Base-by-base conservation (phyloP, 108 stramenopile species). In the Skeletonema grethae region DNA sequence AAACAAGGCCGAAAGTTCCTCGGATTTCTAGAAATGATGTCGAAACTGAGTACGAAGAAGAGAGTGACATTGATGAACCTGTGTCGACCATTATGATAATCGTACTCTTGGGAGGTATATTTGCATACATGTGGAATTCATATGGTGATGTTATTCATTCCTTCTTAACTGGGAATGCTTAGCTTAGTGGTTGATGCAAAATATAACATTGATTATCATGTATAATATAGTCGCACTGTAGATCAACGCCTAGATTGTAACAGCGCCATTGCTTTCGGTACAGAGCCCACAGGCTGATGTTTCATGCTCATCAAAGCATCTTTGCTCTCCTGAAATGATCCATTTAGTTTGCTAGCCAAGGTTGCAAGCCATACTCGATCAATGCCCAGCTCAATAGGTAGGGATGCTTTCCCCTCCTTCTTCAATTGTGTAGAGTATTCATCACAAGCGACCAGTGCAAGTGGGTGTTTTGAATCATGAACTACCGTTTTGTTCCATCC, bases 401-500 rank as follows among this genome's bases (percentile, higher is more conserved):
- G 22, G 2, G 31, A 61, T 20, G 35, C 60, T 32, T 61, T 36
- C 1, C n/a, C 15, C 5, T 15, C 5, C 18, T 67, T 30, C 25
- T 35, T 15, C 34, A 67, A 30, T 28, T 66, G 67, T 22, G 55
- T 22, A 12, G 65, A 71, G 38, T 78, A 61, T 30, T 78, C 77
- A 63, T 78, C 77, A 7, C 1, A 7, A 15, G 70, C 70, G 39
- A 69, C 55, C 63, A 88, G 70, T 16, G 85, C 87, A 24, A 64
- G 46, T n/a, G n/a, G 41, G 53, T 88, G 87, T 16, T 57, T 53
- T 2, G 85, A 48, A 60, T 88, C 63, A 20, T 63, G 43, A 18
- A 87, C 55, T 22, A 85, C 65, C 12, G 85, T 67, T 46, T 56
- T 62, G 31, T 65, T 69, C 89, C 89, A 93, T 16, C 46, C 48